Conservation (phyloP, 1,284 basidiomycete genomes). For the Puccinia novopanici region DNA sequence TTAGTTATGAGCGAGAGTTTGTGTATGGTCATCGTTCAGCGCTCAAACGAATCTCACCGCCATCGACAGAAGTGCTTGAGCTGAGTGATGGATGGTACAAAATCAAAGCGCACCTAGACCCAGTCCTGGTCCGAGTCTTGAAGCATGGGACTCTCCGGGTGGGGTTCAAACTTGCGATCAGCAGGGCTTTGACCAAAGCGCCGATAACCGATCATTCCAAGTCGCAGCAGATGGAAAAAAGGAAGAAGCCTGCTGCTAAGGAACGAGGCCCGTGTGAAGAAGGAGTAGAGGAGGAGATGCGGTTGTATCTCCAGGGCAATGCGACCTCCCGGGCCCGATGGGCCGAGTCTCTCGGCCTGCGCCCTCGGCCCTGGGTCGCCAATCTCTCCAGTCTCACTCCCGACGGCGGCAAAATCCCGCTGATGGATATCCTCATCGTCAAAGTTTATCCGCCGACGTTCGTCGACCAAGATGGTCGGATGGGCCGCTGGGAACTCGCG, state of each 20-base stretch:
- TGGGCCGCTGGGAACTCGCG: conserved; percentile 26
- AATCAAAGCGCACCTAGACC: conserved; percentile 21
- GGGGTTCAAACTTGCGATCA: conserved; percentile 39
- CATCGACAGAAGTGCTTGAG: conserved; percentile 8
- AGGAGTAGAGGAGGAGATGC: neutral
- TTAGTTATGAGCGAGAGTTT: conserved; percentile 48
- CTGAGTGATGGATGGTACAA: conserved; percentile 48
- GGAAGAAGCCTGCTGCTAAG: neutral
- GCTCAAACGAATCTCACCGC: conserved; percentile 11
- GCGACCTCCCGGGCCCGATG: conserved; percentile 26
- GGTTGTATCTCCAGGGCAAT: conserved; percentile 36
- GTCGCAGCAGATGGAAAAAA: neutral
- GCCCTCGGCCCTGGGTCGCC: conserved; percentile 13
- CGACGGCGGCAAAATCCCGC: conserved; percentile 33
- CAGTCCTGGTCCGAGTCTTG: conserved; percentile 6
- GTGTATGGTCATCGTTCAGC: conserved; percentile 28
- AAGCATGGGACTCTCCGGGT: conserved; percentile 24
- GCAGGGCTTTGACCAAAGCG: neutral
- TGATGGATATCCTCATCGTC: conserved; percentile 37
- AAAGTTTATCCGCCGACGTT: conserved; percentile 28
- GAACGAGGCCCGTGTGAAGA: neutral
- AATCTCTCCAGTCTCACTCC: conserved; percentile 14
- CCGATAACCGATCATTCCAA: neutral
- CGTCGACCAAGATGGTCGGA: conserved; percentile 27
- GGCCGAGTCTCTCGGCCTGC: conserved; percentile 35